Evolutionary conservation across 768 basidiomycete genomes (phyloP), one percentile per base, ranked within the genome.

Genomic region (Hortiboletus campestris): DNA sequence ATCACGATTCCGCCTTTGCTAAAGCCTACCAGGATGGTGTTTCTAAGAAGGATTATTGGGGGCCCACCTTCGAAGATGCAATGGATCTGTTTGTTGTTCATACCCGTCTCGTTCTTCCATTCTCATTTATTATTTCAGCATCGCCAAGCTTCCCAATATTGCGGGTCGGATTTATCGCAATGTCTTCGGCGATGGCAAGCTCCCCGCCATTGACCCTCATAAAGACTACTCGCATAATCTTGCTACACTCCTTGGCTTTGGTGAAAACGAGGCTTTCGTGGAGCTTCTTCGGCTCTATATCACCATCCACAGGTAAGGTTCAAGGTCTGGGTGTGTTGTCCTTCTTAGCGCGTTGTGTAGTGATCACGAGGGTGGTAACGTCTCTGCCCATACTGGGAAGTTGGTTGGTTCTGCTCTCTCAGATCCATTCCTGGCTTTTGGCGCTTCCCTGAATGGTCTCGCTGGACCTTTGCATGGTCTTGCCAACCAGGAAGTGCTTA

Each of bases 351-450:
- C 29, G 20, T 45, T 22, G 20, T 46, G 11, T 50, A 88, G 89
- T 70, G 96, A 98, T 70, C 96, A 98, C 76, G 96, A 98, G 75
- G 96, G 96, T 71, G 96, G 96, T 43, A 98, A 98, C 64, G 96
- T 98, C 58, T 98, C 96, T 49, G 94, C 93, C 2, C 93, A 95
- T 78, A 89, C 93, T 20, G 91, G 91, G 55, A 92, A 95, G 74
- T 80, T 94, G 20, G 94, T 95, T 60, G 93, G 92, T 52, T 94
- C 94, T 51, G 95, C 96, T 49, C 88, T 98, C 55, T 95, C 95
- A 0, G 96, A 98, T 71, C 96, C 96, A 51, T 98, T 97, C 92
- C 85, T 98, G 25, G 83, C 95, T 6, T 98, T 92, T 71, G 84
- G 82, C 55, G 96, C 96, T 46, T 89, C 94, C 32, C 78, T 98